A percentile compares a stretch with the other conserved stretches of the same genome.
phyloP scores from a whole-genome alignment of 1,139 yeast species.

The Kodamaea alishanica region DNA sequence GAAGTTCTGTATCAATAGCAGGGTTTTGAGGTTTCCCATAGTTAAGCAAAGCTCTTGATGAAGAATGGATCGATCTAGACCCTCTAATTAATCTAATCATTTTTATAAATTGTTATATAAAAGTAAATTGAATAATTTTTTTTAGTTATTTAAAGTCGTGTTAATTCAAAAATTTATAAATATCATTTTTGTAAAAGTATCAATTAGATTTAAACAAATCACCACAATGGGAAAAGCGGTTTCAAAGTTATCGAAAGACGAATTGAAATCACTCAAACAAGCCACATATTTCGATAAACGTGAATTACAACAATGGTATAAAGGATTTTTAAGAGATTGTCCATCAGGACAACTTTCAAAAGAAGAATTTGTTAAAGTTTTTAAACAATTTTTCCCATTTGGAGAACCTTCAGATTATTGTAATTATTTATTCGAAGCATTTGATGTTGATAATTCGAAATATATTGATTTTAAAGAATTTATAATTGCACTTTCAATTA shows the following conservation, averaged over 20 bases:
- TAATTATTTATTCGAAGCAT: conserved; percentile 80
- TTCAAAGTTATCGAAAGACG: conserved; percentile 89
- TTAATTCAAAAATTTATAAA: background rate
- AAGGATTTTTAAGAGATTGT: conserved; percentile 90
- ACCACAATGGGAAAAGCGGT: conserved; percentile 86
- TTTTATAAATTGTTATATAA: background rate
- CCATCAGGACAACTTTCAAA: conserved; percentile 86
- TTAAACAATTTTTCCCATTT: conserved; percentile 96
- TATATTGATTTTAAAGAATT: conserved; percentile 90
- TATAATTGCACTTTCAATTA: conserved; percentile 79
- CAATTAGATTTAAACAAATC: background rate
- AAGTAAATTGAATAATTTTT: background rate
- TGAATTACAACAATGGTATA: conserved; percentile 97
- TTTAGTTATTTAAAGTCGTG: conserved; percentile 1
- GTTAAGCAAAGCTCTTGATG: conserved; percentile 24
- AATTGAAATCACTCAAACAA: conserved; percentile 73
- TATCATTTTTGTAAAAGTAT: too few relatives aligned
- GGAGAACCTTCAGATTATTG: conserved; percentile 95
- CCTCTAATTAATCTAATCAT: background rate
- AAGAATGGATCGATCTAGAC: conserved; percentile 7
- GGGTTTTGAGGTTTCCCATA: conserved; percentile 48
- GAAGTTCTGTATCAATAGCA: conserved; percentile 25
- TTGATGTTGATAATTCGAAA: conserved; percentile 80
- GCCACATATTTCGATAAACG: conserved; percentile 90
- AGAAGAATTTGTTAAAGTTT: conserved; percentile 86